Conservation (phyloP, 805 yeast species). For the Komagataella kurtzmanii region DNA sequence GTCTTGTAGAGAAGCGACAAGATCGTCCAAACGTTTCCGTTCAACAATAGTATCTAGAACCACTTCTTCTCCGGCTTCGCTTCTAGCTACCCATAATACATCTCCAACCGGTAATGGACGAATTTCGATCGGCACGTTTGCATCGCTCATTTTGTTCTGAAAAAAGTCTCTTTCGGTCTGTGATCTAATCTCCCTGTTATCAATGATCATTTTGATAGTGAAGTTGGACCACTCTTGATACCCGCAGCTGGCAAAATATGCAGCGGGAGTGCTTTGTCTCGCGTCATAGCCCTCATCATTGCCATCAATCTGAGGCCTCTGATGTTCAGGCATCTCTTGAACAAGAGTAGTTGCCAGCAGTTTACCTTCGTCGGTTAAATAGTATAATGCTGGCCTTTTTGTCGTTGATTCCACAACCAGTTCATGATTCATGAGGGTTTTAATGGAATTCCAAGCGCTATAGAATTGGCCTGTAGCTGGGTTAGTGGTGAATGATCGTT, state of each 20-base stretch:
- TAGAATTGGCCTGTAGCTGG: slow-evolving; percentile 49
- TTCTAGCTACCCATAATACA: slow-evolving; percentile 75
- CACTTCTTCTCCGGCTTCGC: slow-evolving; percentile 44
- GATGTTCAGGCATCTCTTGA: slow-evolving; percentile 22
- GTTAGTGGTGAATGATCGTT: slow-evolving; percentile 42
- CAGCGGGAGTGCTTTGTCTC: background rate
- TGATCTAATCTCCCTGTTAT: slow-evolving; percentile 72
- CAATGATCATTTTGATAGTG: slow-evolving; percentile 52
- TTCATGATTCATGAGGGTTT: slow-evolving; percentile 46
- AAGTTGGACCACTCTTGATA: slow-evolving; percentile 57
- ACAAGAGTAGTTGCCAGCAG: slow-evolving; percentile 46
- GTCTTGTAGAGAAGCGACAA: slow-evolving; percentile 70
- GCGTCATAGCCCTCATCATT: background rate
- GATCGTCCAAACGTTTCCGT: slow-evolving; percentile 80
- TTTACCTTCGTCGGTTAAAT: slow-evolving; percentile 57
- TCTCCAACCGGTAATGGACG: slow-evolving; percentile 73
- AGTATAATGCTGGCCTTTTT: slow-evolving; percentile 50
- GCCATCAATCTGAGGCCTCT: background rate
- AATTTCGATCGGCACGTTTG: slow-evolving; percentile 37
- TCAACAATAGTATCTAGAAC: slow-evolving; percentile 79
- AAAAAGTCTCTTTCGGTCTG: slow-evolving; percentile 60
- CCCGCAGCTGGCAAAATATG: slow-evolving; percentile 4
- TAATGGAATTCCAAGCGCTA: slow-evolving; percentile 66
- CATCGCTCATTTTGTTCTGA: slow-evolving; percentile 30
- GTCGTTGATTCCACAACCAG: slow-evolving; percentile 28